phyloP scores from a whole-genome alignment of 768 basidiomycete species.

The Hemileccinum rubropunctum region DNA sequence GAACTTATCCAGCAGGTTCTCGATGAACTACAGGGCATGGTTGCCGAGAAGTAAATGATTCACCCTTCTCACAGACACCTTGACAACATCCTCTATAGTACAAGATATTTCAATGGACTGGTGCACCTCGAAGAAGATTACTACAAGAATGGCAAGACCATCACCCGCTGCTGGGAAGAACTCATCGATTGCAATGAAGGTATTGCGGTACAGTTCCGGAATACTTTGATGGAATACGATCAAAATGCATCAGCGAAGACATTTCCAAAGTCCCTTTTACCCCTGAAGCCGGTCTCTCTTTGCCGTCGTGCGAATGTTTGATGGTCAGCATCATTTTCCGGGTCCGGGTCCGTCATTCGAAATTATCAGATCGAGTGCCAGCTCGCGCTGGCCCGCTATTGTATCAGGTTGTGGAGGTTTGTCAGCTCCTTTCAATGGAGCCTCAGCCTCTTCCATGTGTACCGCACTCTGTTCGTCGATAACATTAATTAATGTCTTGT shows the following conservation, averaged over 20 bases:
- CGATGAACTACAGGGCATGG: slow-evolving; percentile 44
- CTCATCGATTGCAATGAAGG: slow-evolving; percentile 40
- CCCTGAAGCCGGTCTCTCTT: slow-evolving; percentile 18
- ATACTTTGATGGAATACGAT: slow-evolving; percentile 47
- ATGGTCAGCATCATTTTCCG: no score
- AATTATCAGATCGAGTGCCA: no score
- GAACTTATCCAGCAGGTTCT: slow-evolving; percentile 46
- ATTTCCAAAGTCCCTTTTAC: slow-evolving; percentile 48
- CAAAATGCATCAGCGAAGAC: slow-evolving; percentile 47
- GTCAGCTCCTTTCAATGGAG: no score
- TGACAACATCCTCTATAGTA: slow-evolving; percentile 33
- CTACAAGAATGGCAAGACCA: slow-evolving; percentile 38
- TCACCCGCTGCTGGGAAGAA: slow-evolving; percentile 42
- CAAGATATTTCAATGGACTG: slow-evolving; percentile 49
- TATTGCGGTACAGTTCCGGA: slow-evolving; percentile 33
- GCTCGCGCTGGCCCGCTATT: no score
- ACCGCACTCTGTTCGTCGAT: no score
- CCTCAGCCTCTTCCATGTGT: no score
- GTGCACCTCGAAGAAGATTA: slow-evolving; percentile 58
- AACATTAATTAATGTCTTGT: no score
- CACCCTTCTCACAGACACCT: neutral
- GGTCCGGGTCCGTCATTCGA: no score
- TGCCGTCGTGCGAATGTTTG: slow-evolving; percentile 4
- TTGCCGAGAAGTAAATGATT: slow-evolving; percentile 21
- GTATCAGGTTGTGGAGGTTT: no score